Evolutionary conservation across 352 stramenopile species (phyloP), one percentile per base, ranked within the genome.

Genomic region (Pythium phragmitis): DNA sequence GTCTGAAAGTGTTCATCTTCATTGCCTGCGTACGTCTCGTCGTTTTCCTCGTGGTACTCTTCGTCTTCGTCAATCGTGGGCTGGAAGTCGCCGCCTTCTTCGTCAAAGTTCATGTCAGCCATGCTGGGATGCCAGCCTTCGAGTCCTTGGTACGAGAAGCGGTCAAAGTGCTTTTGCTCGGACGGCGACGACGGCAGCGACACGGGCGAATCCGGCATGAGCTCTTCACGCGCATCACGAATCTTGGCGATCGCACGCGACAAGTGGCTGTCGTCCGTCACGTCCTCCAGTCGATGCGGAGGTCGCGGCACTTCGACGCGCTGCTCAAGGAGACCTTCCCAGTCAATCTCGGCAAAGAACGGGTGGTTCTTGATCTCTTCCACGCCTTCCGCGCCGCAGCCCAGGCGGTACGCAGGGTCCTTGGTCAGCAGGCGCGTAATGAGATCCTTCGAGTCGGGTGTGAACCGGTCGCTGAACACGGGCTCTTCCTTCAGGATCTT

Each of bases 401-500:
- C 80, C 26, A 89, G 65, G 61, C 81, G 78, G 11, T 75, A 60
- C 30, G 52, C 57, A 0, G 81, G 76, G 60, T 90, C 69, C 70
- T 90, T 90, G 37, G 69, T 79, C 13, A 90, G 64, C 50, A 90
- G 46, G 5, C 73, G 76, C 51, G 59, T 76, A 67, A 90, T 87
- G 58, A 90, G 61, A 68, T 90, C 81, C 58, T 80, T 74, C 28
- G 79, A 74, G 62, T 90, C 79, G 2, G 79, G 76, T 2, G 81
- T 88, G 61, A 90, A 90, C 9, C 79, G 79, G 30, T 88, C 79
- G 54, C 72, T 87, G 50, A 90, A 90, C 34, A 86, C 70, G 9
- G 79, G 75, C 55, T 90, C 81, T 43, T 90, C 81, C 68, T 85
- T 85, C 55, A 88, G 66, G 65, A 90, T 90, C 76, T 88, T 90